A percentile compares a stretch with the other conserved stretches of the same genome.
These are phyloP conservation scores for Cetradonia linearis DNA, from an alignment of 495 filamentous ascomycete genomes.

Conservation along the genomic window DNA sequence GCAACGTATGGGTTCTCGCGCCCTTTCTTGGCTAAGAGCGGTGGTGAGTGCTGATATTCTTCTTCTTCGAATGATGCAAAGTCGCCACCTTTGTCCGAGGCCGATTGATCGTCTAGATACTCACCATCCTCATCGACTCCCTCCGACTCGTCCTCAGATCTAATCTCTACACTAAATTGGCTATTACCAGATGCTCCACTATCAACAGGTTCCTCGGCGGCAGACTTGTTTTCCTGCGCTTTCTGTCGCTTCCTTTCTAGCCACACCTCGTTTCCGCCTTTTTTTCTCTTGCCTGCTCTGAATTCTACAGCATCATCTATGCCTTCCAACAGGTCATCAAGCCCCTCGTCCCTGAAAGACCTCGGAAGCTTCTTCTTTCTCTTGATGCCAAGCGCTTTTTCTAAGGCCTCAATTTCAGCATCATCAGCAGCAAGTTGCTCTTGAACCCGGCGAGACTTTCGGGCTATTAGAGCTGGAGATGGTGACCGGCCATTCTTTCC, in stretches of 20 bases:
- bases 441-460: constrained; percentile 49
- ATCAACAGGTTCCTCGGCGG: constrained; percentile 28
- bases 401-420: constrained; percentile 75
- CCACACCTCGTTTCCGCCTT: constrained; percentile 47
- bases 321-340: constrained; percentile 70
- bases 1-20: constrained; percentile 57
- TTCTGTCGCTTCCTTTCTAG: constrained; percentile 58
- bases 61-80: constrained; percentile 23
- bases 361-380: constrained; percentile 64
- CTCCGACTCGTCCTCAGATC: background rate
- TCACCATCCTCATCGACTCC: constrained; percentile 28
- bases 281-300: constrained; percentile 36
- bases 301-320: constrained; percentile 42
- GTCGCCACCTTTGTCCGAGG: constrained; percentile 36
- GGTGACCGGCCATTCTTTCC: constrained; percentile 17
- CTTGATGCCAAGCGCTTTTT: constrained; percentile 81
- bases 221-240: constrained; percentile 37
- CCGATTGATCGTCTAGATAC: constrained; percentile 27
- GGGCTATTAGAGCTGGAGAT: constrained; percentile 24
- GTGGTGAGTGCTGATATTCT: constrained; percentile 25
- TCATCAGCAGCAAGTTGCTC: constrained; percentile 66
- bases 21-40: constrained; percentile 29
- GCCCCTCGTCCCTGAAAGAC: constrained; percentile 72
- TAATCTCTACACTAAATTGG: constrained; percentile 19
- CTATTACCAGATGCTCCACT: constrained; percentile 24